phyloP scores from a whole-genome alignment of 2,329 filamentous ascomycete species.

The Orbilia blumenaviensis region DNA sequence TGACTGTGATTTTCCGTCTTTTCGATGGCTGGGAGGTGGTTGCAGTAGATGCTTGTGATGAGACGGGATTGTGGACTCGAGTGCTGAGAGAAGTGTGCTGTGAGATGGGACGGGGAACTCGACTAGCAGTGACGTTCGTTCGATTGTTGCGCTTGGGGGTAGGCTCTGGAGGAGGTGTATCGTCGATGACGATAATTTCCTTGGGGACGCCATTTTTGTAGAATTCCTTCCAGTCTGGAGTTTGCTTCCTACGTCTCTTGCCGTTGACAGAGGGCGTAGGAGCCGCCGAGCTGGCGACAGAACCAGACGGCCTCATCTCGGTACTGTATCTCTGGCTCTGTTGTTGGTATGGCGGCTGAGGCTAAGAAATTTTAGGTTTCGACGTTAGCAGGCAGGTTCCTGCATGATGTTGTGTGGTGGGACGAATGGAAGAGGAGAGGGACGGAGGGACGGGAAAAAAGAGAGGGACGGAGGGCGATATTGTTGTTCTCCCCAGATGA shows the following conservation, averaged over 20 bases:
- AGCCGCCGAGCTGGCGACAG: slow-evolving; percentile 39
- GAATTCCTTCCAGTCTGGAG: slow-evolving; percentile 81
- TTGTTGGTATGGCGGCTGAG: slow-evolving; percentile 35
- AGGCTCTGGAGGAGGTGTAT: slow-evolving; percentile 69
- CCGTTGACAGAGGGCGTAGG: slow-evolving; percentile 46
- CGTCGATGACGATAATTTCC: slow-evolving; percentile 85
- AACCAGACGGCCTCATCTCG: slow-evolving; percentile 62
- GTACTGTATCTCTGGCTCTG: slow-evolving; percentile 57
- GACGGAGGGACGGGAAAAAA: neutral
- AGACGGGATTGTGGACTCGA: slow-evolving; percentile 61
- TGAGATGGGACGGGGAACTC: slow-evolving; percentile 56
- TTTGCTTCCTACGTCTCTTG: slow-evolving; percentile 66
- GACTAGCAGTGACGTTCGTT: slow-evolving; percentile 46
- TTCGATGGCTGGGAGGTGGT: slow-evolving; percentile 58
- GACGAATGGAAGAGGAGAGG: neutral
- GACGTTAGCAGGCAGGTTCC: slow-evolving; percentile 35
- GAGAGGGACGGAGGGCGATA: neutral
- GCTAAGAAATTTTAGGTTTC: slow-evolving; percentile 8
- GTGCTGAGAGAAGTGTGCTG: slow-evolving; percentile 59
- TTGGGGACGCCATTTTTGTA: slow-evolving; percentile 84
- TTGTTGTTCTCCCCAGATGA: no score
- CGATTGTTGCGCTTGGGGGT: slow-evolving; percentile 55
- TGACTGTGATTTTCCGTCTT: slow-evolving; percentile 55
- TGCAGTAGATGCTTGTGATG: slow-evolving; percentile 59
- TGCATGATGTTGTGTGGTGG: neutral